A percentile compares a stretch with the other conserved stretches of the same genome.
Conservation (phyloP, 768 basidiomycete species). For the Collybia sp. region DNA sequence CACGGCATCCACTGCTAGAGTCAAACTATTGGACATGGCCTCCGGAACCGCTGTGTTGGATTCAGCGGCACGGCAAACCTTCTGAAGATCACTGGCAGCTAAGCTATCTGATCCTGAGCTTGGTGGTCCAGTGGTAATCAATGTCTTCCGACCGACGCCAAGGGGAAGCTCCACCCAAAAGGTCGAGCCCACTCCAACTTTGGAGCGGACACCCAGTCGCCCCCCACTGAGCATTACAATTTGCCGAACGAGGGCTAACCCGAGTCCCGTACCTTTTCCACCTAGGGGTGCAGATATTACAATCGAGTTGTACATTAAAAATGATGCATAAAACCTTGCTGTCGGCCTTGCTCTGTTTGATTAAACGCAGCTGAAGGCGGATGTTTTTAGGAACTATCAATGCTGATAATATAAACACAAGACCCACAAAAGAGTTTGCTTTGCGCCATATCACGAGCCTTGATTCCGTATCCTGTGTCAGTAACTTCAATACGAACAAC, state of each 20-base stretch:
- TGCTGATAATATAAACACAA: not conserved
- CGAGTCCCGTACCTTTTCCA: constrained; percentile 70
- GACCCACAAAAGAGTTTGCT: constrained; percentile 66
- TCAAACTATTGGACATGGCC: constrained; percentile 17
- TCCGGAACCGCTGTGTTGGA: constrained; percentile 10
- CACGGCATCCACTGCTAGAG: constrained; percentile 24
- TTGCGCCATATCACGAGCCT: constrained; percentile 56
- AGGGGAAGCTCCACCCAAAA: constrained; percentile 87
- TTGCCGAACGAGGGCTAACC: constrained; percentile 71
- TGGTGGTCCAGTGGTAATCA: constrained; percentile 18
- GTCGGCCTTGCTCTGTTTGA: constrained; percentile 72
- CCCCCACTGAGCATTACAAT: constrained; percentile 76
- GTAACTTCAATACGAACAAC: constrained; percentile 83
- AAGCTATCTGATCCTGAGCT: constrained; percentile 14
- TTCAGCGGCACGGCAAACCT: constrained; percentile 13
- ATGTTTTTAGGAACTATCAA: not conserved
- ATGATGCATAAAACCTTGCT: constrained; percentile 40
- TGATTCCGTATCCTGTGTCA: constrained; percentile 63
- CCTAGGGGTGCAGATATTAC: constrained; percentile 22
- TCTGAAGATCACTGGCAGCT: constrained; percentile 12
- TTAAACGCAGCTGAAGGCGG: constrained; percentile 57
- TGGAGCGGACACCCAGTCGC: constrained; percentile 63
- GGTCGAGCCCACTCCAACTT: constrained; percentile 67
- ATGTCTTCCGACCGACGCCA: constrained; percentile 61
- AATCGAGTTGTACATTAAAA: not conserved